Base-by-base conservation (phyloP, 768 basidiomycete species). In the Mycena maculata region DNA sequence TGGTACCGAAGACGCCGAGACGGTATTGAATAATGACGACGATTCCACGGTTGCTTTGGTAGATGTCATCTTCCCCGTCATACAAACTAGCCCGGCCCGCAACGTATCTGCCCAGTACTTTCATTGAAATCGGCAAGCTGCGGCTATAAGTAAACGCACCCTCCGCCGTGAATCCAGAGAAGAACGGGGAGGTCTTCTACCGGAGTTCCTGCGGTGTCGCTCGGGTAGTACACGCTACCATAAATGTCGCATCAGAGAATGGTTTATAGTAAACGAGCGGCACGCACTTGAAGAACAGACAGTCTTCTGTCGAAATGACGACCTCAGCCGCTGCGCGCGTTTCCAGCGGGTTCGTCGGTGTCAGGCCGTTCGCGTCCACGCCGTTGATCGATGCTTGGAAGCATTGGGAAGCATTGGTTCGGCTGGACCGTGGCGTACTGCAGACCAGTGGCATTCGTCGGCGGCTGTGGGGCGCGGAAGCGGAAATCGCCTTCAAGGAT, bases 101-200 rank as follows among this genome's bases (percentile, higher is more conserved):
- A 1, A 76, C 62, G 44, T 83, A 83, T 13, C 81, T 80, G 27
- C 2, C 5, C 27, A 27, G 75, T 77, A 8, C 7, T 78, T 79
- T 23, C 18, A 39, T 38, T 30, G 18, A 22, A 49, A 42, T 60
- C 52, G n/a, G n/a, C n/a, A n/a, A n/a, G n/a, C n/a, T n/a, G n/a
- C 13, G 9, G 28, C 7, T 33, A 18, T 33, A 15, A 12, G 30
- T 23, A 54, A 41, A 27, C 25, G 44, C 38, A 66, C 20, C 67
- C 76, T 56, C 58, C 83, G 73, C 82, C 82, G 67, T 84, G 81
- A 23, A 85, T 84, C 81, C 81, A 85, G 30, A 85, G 76, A 4
- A 85, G 73, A 1, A 81, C 80, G 7, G 84, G 84, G 0, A 82
- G 71, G 5, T 76, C 54, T 30, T 72, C 72, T 0, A 42, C 18